Base-by-base conservation (phyloP, 1,139 yeast genomes). In the Protomyces lactucae-debilis region DNA sequence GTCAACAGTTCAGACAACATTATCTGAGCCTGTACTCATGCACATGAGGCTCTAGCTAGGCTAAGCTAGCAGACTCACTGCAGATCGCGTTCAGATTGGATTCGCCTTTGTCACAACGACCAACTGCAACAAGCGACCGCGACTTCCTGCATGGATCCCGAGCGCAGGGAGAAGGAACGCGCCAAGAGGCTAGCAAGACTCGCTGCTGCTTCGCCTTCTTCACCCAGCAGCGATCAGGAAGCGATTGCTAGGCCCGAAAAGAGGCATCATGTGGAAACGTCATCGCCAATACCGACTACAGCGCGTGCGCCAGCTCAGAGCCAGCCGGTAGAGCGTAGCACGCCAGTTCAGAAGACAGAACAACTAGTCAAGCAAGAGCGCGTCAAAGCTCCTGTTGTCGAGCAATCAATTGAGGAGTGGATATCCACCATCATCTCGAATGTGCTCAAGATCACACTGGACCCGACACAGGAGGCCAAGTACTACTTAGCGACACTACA, bases 401-500 rank as follows among this genome's bases (percentile, higher is more conserved):
- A 59, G 35, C 52, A 39, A 28, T n/a, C 43, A 14, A 12, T 59
- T n/a, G 28, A 39, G 9, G 25, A 18, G 14, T 59, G 63, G 63
- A 59, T 36, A 8, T 39, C 56, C 2, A 10, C 37, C 2, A 52
- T 52, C 14, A 59, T 59, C 28, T 51, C 52, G 25, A 39, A 51
- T n/a, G 46, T 43, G 21, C 36, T 59, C 23, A 14, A 35, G 16
- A 53, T 59, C 12, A 40, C 63, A 3, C 35, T 59, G 12, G 57
- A 59, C 32, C 63, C 63, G 4, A 43, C 36, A 8, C 21, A 59
- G 16, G 57, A 52, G 35, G 36, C 25, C 16, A 16, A 39, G 21
- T 52, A 39, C 39, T 59, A 59, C 25, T 52, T 59, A n/a, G 43
- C 56, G 9, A 18, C 18, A 25, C 45, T 59, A 16, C 63, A 59